Evolutionary conservation across 202 grass and related monocot genomes (phyloP).

Genomic region (Schoenoplectus triqueter): DNA sequence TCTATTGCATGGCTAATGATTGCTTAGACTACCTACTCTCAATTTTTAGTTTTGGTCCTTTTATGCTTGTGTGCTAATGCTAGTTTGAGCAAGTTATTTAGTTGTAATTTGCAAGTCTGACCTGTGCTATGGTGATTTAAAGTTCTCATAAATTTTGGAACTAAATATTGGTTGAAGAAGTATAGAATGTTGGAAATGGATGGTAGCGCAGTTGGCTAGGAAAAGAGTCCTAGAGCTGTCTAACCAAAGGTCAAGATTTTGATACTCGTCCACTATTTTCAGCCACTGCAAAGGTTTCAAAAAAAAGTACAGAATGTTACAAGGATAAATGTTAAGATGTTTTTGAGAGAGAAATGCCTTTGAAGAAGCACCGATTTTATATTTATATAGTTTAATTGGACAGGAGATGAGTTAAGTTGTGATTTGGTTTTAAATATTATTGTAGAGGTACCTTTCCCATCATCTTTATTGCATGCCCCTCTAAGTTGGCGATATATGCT

Average conservation of each 20-base stretch:
- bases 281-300: too few species aligned
- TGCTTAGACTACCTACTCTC: background rate
- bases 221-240: too few species aligned
- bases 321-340: background rate
- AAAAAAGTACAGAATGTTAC: background rate
- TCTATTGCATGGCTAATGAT: background rate
- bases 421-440: background rate
- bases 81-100: background rate
- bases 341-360: too few species aligned
- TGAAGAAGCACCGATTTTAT: too few species aligned
- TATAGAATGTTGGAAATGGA: too few species aligned
- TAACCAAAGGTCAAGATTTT: too few species aligned
- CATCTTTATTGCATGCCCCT: too few species aligned
- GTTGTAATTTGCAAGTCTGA: background rate
- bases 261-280: too few species aligned
- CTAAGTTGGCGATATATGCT: background rate
- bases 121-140: background rate
- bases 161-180: background rate
- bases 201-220: too few species aligned
- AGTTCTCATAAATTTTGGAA: background rate
- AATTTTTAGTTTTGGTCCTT: background rate
- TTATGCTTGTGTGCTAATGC: background rate
- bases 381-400: too few species aligned
- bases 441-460: too few species aligned
- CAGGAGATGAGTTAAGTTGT: too few species aligned